Evolutionary conservation across 495 filamentous ascomycete species (phyloP), one percentile per base, ranked within the genome.

Genomic region (Aspergillus ostianus): DNA sequence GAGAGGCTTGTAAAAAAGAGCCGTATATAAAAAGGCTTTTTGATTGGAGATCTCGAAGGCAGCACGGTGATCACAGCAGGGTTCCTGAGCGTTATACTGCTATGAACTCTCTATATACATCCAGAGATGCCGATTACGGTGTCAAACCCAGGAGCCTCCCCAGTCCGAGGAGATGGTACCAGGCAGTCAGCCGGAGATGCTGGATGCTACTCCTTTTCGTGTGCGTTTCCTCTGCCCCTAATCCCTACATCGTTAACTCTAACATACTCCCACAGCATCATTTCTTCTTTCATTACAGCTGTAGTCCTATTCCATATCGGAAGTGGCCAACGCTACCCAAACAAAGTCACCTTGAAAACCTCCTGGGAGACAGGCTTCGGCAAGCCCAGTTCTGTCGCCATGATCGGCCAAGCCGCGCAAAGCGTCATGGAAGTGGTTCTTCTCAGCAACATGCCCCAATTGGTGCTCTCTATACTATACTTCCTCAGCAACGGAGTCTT

Each of bases 391-490:
- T 41, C 27, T 6, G 27, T 27, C 26, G 17, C 18, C 5, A 55
- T 44, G 30, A 15, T 36, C 52, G 52, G 36, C 36, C 36, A 41
- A 41, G 36, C 36, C 0, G 36, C 36, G 6, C 36, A 30, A 18
- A 49, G 27, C 44, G 23, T 46, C 20, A 26, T 58, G 12, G 12
- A 26, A 4, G 18, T 63, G 51, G 27, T 58, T 7, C 53, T 65
- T 19, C 32, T 68, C 3, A 57, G 59, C 30, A 70, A 67, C 58
- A 55, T 27, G 2, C 62, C 64, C 0, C 67, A 67, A 60, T 52
- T 78, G 0, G 53, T 76, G 4, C 47, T 81, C 9, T 79, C 76
- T 0, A 41, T 73, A 8, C 29, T 74, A 0, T 82, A 82, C 59
- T 58, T 73, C 20, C 32, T 70, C 3, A 71, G 63, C 70, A 74